Base-by-base conservation (phyloP, 1,139 yeast species). In the Saccharomyces hybrid region DNA sequence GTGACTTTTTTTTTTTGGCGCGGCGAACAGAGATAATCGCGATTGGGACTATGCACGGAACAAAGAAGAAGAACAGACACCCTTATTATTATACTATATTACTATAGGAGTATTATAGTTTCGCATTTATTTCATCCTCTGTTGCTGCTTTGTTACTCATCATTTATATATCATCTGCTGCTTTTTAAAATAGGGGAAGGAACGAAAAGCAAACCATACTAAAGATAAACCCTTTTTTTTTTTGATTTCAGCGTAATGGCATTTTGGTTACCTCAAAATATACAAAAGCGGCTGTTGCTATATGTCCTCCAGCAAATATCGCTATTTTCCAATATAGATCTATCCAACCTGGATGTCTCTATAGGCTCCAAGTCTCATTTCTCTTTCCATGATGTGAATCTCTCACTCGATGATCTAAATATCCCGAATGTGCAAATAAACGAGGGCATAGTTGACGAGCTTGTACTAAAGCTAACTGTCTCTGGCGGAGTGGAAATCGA, bases 261-360 rank as follows among this genome's bases (percentile, higher is more conserved):
- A 64, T 83, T 86, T 51, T 87, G 95, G 95, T 78, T 86, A 69
- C 93, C 95, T 9, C 91, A 85, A 67, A 86, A 84, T 67, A 77
- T 90, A 49, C 96, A 89, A 66, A 86, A 87, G 70, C 76, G 96
- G 63, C 80, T 90, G 50, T 79, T 90, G 52, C 79, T 86, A 51
- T 89, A 88, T 70, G 82, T 89, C 3, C 78, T 90, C 25, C 89
- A 86, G 66, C 95, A 88, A 68, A 78, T 90, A 44, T 83, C 91
- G n/a, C 72, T 90, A 46, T 88, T 90, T 67, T 85, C 96, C 1
- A 88, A 87, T 65, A 79, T 89, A 28, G 95, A 89, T 67, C 74
- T 88, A 34, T 86, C 90, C 14, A 86, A 89, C 66, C 71, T 90
- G 55, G 95, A 88, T 65, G 91, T 90, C 0, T 84, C 95, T 5